Conservation (phyloP, 108 stramenopile genomes). For the Skeletonema grethae region DNA sequence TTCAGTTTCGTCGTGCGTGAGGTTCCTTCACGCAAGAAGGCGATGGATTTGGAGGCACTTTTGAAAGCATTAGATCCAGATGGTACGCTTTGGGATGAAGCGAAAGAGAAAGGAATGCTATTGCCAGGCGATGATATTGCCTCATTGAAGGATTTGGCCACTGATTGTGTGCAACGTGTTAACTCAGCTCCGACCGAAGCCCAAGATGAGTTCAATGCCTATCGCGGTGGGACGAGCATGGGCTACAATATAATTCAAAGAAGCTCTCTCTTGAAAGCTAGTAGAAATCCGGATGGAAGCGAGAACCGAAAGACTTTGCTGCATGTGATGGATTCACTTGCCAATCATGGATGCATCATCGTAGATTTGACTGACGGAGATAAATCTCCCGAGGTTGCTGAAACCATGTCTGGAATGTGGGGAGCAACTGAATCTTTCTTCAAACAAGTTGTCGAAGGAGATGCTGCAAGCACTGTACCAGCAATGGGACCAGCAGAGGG, state of each 20-base stretch:
- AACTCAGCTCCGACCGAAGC: slow-evolving; percentile 61
- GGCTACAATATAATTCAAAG: slow-evolving; percentile 76
- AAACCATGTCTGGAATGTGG: slow-evolving; percentile 71
- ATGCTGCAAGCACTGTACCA: slow-evolving; percentile 38
- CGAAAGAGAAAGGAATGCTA: slow-evolving; percentile 49
- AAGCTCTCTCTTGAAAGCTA: slow-evolving; percentile 45
- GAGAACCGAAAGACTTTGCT: slow-evolving; percentile 64
- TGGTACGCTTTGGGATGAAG: slow-evolving; percentile 65
- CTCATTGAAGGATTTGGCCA: slow-evolving; percentile 57
- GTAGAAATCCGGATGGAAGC: slow-evolving; percentile 59
- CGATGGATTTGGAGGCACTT: slow-evolving; percentile 65
- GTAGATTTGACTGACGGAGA: slow-evolving; percentile 84
- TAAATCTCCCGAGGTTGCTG: slow-evolving; percentile 46
- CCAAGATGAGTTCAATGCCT: slow-evolving; percentile 50
- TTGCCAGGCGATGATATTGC: slow-evolving; percentile 59
- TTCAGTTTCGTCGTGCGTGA: slow-evolving; percentile 81
- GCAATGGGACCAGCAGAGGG: slow-evolving; percentile 57
- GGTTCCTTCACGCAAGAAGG: slow-evolving; percentile 68
- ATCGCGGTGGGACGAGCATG: slow-evolving; percentile 53
- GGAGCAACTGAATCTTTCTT: slow-evolving; percentile 57
- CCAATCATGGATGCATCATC: slow-evolving; percentile 76
- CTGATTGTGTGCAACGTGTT: slow-evolving; percentile 55
- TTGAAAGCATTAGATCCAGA: slow-evolving; percentile 77
- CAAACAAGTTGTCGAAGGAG: slow-evolving; percentile 28
- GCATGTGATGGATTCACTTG: slow-evolving; percentile 89